phyloP scores from a whole-genome alignment of 1,284 basidiomycete genomes.

The Trametes versicolor region DNA sequence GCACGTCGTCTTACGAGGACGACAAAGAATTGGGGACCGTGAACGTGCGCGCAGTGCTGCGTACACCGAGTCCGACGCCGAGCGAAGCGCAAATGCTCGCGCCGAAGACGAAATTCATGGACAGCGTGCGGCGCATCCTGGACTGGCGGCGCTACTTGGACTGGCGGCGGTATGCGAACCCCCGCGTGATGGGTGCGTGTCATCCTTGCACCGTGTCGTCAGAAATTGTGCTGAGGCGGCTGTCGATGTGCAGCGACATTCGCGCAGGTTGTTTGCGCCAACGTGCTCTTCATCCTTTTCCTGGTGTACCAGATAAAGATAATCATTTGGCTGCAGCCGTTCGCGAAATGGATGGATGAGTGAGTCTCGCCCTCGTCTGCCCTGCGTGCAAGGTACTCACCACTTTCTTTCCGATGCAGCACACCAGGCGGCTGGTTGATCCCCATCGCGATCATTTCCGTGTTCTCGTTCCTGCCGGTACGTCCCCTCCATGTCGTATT shows the following conservation, averaged over 20 bases:
- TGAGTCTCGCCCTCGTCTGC: slow-evolving; percentile 38
- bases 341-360: slow-evolving; percentile 58
- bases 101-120: slow-evolving; percentile 21
- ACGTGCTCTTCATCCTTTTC: slow-evolving; percentile 58
- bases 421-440: slow-evolving; percentile 75
- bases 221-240: not conserved
- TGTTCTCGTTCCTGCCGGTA: slow-evolving; percentile 82
- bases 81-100: slow-evolving; percentile 20
- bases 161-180: slow-evolving; percentile 17
- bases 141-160: slow-evolving; percentile 15
- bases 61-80: slow-evolving; percentile 53
- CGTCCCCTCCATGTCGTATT: slow-evolving; percentile 37
- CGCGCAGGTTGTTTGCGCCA: slow-evolving; percentile 48
- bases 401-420: slow-evolving; percentile 27
- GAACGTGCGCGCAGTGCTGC: slow-evolving; percentile 37
- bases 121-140: no score
- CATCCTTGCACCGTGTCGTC: no score
- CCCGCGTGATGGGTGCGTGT: slow-evolving; percentile 19
- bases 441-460: slow-evolving; percentile 81
- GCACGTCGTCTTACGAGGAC: no score
- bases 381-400: not conserved
- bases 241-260: slow-evolving; percentile 25
- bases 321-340: slow-evolving; percentile 63
- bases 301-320: slow-evolving; percentile 63
- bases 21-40: slow-evolving; percentile 9